A percentile compares a stretch with the other conserved stretches of the same genome.
phyloP scores from a whole-genome alignment of 176 grass and related monocot genomes.

The Aegilops bicornis region DNA sequence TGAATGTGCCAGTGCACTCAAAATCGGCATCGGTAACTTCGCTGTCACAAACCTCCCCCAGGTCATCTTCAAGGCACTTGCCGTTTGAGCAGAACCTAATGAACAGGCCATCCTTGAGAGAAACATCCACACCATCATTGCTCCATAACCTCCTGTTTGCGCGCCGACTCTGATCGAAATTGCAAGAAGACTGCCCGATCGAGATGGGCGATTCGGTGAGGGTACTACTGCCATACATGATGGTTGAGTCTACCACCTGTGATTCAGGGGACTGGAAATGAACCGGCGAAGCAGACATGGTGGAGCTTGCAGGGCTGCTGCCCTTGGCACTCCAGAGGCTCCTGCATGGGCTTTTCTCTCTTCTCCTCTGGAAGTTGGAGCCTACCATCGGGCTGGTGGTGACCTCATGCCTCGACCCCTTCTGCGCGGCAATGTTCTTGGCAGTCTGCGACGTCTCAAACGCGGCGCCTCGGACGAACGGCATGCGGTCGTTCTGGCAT shows the following conservation, averaged over 20 bases:
- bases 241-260: slow-evolving; percentile 68
- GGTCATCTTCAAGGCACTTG: slow-evolving; percentile 37
- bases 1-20: slow-evolving; percentile 50
- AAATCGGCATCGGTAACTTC: slow-evolving; percentile 41
- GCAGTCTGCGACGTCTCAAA: slow-evolving; percentile 91
- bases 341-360: slow-evolving; percentile 58
- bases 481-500: slow-evolving; percentile 92
- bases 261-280: slow-evolving; percentile 75
- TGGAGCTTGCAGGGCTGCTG: slow-evolving; percentile 35
- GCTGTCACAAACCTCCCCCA: slow-evolving; percentile 48
- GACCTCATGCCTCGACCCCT: slow-evolving; percentile 77
- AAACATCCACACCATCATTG: slow-evolving; percentile 74
- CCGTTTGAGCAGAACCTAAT: slow-evolving; percentile 47
- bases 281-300: neutral
- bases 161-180: slow-evolving; percentile 46
- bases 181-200: slow-evolving; percentile 60
- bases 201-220: slow-evolving; percentile 59
- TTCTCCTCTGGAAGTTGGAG: slow-evolving; percentile 47
- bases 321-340: slow-evolving; percentile 31
- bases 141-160: slow-evolving; percentile 75
- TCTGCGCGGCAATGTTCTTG: slow-evolving; percentile 56
- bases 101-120: slow-evolving; percentile 88
- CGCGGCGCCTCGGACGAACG: slow-evolving; percentile 85
- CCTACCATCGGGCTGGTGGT: slow-evolving; percentile 50
- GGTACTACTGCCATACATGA: slow-evolving; percentile 49